These are phyloP conservation scores for Ascochyta koolunga DNA, from an alignment of 2,329 filamentous ascomycete genomes.

Conservation along the genomic window DNA sequence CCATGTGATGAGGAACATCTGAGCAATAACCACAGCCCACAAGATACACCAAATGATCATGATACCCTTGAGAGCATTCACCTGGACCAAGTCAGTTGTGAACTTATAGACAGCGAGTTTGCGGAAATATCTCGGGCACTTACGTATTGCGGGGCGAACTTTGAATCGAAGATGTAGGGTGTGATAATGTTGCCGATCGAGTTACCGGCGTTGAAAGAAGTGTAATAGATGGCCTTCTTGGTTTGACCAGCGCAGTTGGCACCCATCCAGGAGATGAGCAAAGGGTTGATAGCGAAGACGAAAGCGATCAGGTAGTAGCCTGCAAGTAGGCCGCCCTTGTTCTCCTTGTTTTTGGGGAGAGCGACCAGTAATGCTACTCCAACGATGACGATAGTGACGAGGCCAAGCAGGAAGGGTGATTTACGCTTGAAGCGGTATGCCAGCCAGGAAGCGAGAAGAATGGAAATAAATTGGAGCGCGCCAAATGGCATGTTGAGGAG, in stretches of 20 bases:
- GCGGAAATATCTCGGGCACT: neutral
- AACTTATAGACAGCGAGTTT: neutral
- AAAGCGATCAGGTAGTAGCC: conserved; percentile 72
- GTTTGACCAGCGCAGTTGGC: conserved; percentile 72
- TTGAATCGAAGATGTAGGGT: conserved; percentile 30
- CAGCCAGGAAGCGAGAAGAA: conserved; percentile 56
- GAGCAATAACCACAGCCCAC: conserved; percentile 23
- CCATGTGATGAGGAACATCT: conserved; percentile 23
- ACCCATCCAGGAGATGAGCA: conserved; percentile 72
- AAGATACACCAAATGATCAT: conserved; percentile 31
- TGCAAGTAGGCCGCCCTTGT: conserved; percentile 59
- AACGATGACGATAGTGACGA: conserved; percentile 62
- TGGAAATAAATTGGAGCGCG: conserved; percentile 28
- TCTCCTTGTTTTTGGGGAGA: conserved; percentile 47
- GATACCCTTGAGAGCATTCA: conserved; percentile 31
- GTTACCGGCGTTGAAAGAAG: conserved; percentile 67
- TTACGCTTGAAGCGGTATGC: conserved; percentile 67
- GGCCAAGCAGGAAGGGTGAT: conserved; percentile 52
- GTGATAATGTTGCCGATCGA: conserved; percentile 66
- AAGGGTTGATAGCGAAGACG: conserved; percentile 68
- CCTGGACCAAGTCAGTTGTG: conserved; percentile 9
- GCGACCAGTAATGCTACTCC: conserved; percentile 65
- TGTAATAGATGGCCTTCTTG: conserved; percentile 70
- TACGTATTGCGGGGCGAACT: conserved; percentile 32
- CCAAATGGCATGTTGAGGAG: conserved; percentile 63